Base-by-base conservation (phyloP, 1,284 basidiomycete genomes). In the Leccinum pachyderme region DNA sequence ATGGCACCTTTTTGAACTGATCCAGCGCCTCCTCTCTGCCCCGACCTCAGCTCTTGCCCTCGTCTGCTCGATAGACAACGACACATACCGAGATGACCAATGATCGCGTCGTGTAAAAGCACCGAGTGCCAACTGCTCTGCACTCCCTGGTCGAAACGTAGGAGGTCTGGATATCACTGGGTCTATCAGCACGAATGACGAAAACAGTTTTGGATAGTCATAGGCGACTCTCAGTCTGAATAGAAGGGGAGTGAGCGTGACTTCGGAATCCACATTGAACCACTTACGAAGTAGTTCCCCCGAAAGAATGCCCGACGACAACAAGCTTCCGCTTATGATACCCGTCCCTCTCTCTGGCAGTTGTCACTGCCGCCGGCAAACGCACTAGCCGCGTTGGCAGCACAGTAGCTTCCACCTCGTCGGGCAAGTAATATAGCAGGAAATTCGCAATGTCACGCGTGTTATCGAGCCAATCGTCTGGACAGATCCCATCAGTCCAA, bases 261-360 rank as follows among this genome's bases (percentile, higher is more conserved):
- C 15, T 33, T 24, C 5, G 22, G 7, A 24, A 41, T 41, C 18
- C 37, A 18, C 18, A 13, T 12, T 39, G n/a, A 9, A 47, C 9
- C 29, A 72, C 83, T 67, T 65, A 90, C 87, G 80, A 76, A 3
- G 82, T 81, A 59, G 83, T 86, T 2, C 88, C 91, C 25, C 92
- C 90, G 54, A 89, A 86, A 0, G 91, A 95, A 68, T 97, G 93
- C 0, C 92, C 94, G 2, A 93, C 71, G 1, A 77, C 82, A 22
- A 94, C 72, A 4, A 91, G 64, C 11, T 64, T 80, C 15, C 84
- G 78, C 22, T 70, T 59, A 3, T 49, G 54, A 62, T 82, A 79
- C 4, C 88, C 83, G 28, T 68, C 60, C 9, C 61, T 59, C 58
- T 70, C 65, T 51, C 86, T 77, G 43, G 63, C 52, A 1, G 71